These are phyloP conservation scores for Chamaecrista fasciculata DNA, from an alignment of 306 rosid species.

Conservation along the genomic window DNA sequence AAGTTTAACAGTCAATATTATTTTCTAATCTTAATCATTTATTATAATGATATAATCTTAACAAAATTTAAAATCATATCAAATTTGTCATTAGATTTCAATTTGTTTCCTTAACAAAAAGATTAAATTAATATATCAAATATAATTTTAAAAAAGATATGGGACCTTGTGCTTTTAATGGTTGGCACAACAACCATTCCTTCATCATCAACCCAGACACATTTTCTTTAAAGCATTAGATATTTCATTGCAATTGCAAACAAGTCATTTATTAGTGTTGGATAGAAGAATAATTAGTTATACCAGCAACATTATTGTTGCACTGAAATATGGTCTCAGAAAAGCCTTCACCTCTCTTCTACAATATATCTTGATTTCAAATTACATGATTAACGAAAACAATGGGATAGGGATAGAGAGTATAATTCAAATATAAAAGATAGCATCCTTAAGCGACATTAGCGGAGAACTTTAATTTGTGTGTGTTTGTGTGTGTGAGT, in stretches of 20 bases:
- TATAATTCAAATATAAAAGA: too few relatives aligned
- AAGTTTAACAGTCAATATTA: too few relatives aligned
- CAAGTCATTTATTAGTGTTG: not conserved
- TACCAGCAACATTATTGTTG: not conserved
- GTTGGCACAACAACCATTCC: not conserved
- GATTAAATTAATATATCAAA: too few relatives aligned
- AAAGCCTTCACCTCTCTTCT: not conserved
- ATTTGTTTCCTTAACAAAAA: too few relatives aligned
- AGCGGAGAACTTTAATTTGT: constrained; percentile 2
- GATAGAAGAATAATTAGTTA: not conserved
- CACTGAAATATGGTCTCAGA: not conserved
- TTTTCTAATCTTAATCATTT: too few relatives aligned
- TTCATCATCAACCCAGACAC: not conserved
- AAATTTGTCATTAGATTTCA: too few relatives aligned
- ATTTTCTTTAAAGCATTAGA: not conserved
- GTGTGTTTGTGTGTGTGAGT: not conserved
- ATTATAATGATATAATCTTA: too few relatives aligned
- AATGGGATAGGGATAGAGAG: too few relatives aligned
- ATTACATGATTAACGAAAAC: not conserved
- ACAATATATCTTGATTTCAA: too few relatives aligned
- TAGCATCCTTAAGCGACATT: constrained; percentile 19
- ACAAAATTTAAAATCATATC: too few relatives aligned
- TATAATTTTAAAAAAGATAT: not conserved
- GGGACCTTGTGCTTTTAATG: not conserved
- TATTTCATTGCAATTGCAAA: not conserved